Conservation (phyloP, 2,329 filamentous ascomycete genomes). For the Paracorniculantispora psalliotae region DNA sequence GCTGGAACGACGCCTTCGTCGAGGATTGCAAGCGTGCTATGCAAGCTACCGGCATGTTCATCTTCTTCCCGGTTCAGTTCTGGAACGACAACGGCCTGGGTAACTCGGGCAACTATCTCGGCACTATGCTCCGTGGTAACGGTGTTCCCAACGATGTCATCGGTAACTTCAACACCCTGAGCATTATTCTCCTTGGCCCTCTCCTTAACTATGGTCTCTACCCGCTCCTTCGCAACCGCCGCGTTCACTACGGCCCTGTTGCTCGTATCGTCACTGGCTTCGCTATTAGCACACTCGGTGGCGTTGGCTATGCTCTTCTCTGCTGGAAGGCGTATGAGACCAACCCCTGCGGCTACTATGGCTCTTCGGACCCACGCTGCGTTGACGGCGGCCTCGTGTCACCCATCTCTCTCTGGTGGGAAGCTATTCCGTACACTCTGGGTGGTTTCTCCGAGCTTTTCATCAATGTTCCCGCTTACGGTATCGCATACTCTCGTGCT, state of each 20-base stretch:
- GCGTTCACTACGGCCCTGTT: slow-evolving; percentile 54
- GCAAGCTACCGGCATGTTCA: slow-evolving; percentile 36
- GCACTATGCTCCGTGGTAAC: slow-evolving; percentile 39
- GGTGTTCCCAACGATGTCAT: slow-evolving; percentile 58
- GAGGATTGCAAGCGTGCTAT: slow-evolving; percentile 55
- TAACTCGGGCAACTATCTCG: slow-evolving; percentile 31
- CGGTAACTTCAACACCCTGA: slow-evolving; percentile 53
- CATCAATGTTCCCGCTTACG: slow-evolving; percentile 35
- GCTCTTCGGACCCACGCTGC: slow-evolving; percentile 20
- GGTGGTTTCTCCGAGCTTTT: slow-evolving; percentile 27
- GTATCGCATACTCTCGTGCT: slow-evolving; percentile 47
- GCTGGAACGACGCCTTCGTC: slow-evolving; percentile 61
- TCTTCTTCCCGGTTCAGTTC: slow-evolving; percentile 36
- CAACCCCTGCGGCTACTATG: slow-evolving; percentile 39
- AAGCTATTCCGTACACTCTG: slow-evolving; percentile 21
- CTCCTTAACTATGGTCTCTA: slow-evolving; percentile 41
- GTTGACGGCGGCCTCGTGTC: slow-evolving; percentile 21
- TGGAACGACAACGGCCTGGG: slow-evolving; percentile 38
- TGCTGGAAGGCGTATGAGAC: slow-evolving; percentile 56
- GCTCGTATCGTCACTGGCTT: slow-evolving; percentile 55
- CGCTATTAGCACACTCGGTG: slow-evolving; percentile 41
- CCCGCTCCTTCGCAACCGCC: slow-evolving; percentile 45
- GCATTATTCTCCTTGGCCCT: slow-evolving; percentile 46
- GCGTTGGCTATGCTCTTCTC: slow-evolving; percentile 51
- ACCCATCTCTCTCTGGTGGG: slow-evolving; percentile 23